Base-by-base conservation (phyloP, 192 early-diverging fungal species). In the Coemansia sp. region DNA sequence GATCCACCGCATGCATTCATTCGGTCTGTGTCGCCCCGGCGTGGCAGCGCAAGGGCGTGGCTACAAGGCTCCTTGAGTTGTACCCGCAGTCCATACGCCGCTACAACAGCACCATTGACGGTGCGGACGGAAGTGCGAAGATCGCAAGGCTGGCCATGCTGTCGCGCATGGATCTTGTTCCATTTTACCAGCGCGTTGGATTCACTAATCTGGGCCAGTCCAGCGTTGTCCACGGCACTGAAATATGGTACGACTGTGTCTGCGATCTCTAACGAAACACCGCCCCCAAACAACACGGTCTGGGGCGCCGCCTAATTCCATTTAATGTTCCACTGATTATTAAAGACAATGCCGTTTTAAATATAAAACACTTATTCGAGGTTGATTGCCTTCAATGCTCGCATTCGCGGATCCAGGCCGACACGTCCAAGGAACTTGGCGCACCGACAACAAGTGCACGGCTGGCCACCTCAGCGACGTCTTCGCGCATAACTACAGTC, bases 1-100 rank as follows among this genome's bases (percentile, higher is more conserved):
- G 91, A 1, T 66, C 58, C 15, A 89, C 87, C 1, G 87, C 88
- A 14, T 90, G 88, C 58, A 48, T 92, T 18, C 91, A 92, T 62
- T 89, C 87, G 18, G 89, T 91, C 12, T 89, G 88, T 48, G 86
- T 90, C 2, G 64, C 68, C 16, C 68, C 73, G 5, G 62, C 63
- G 8, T 79, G 74, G 63, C 85, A 84, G 46, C 66, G 87, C 34
- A 77, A 72, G 61, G 90, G 91, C 0, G 72, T 92, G 62, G 91
- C 91, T 0, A 69, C 69, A 6, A 46, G 56, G 38, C 69, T 89
- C 6, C 62, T 92, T 24, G 60, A 49, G 5, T 62, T 70, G 62
- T 91, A 89, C 71, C 64, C 86, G 9, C 48, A 78, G 24, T 48
- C 64, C 26, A 20, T 88, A n/a, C 58, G 67, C 18, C 33, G 66